Percentiles rank a stretch among this genome's conserved stretches.
These are phyloP conservation scores for Diplotaxis tenuifolia DNA, from an alignment of 345 rosid species.

Conservation along the genomic window DNA sequence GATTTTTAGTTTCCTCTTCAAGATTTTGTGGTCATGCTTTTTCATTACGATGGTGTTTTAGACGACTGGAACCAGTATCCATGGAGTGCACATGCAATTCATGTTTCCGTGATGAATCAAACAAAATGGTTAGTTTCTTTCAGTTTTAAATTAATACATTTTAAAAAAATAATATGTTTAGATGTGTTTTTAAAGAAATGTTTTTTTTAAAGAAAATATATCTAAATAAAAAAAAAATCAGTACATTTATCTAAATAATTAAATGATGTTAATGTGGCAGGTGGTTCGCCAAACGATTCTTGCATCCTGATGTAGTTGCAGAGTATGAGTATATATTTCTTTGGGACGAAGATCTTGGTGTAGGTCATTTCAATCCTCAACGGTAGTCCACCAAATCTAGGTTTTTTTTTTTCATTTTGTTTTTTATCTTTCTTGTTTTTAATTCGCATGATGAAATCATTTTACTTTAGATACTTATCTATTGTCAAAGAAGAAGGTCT, in stretches of 20 bases:
- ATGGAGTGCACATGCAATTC: constrained; percentile 64
- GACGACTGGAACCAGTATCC: constrained; percentile 70
- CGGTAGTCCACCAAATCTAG: constrained; percentile 37
- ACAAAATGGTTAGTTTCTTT: constrained; percentile 77
- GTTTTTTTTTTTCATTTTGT: neutral
- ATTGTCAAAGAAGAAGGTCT: constrained; percentile 73
- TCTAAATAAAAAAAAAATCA: too few species aligned
- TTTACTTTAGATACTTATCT: constrained; percentile 52
- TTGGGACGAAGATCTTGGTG: constrained; percentile 97
- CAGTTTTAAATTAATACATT: too few species aligned
- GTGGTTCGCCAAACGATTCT: constrained; percentile 97
- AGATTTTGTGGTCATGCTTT: constrained; percentile 71
- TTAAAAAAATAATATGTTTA: too few species aligned
- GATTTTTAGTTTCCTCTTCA: constrained; percentile 56
- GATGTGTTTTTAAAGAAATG: too few species aligned
- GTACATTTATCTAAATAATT: neutral
- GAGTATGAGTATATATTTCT: constrained; percentile 80
- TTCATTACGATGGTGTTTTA: constrained; percentile 85
- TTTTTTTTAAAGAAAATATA: too few species aligned
- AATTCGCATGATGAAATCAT: neutral
- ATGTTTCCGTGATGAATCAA: constrained; percentile 75
- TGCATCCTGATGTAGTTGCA: constrained; percentile 82
- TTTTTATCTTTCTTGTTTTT: neutral
- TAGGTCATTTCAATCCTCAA: constrained; percentile 66
- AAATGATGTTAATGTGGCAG: constrained; percentile 39